Evolutionary conservation across 768 basidiomycete genomes (phyloP), one percentile per base, ranked within the genome.

Genomic region (Mycena capillaripes): DNA sequence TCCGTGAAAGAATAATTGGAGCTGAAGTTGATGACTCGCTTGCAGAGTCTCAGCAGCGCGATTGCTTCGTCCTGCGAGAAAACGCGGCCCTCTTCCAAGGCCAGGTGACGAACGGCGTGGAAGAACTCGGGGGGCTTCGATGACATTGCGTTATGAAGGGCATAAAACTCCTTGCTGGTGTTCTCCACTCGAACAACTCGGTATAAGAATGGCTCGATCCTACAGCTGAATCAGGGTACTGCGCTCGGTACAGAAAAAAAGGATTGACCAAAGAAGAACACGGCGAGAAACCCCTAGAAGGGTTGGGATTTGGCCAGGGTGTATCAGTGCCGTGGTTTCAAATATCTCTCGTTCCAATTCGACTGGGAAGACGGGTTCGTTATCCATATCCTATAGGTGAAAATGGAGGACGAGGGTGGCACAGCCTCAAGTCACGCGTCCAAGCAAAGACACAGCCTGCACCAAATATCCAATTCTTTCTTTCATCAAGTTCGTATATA

Each of bases 271-370:
- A 3, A 53, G 12, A 32, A 40, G 34, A 32, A 65, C 52, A 17
- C 64, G 64, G 19, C 52, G 64, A 16, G 64, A 36, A 17, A 55
- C 64, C 7, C 19, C 50, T 3, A 65, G 27, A 27, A 65, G 52
- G 36, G 36, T 44, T 0, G 38, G 53, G 12, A 65, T 65, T 23
- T 14, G 6, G 1, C 19, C 14, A 14, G 63, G 63, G n/a, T 65
- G 4, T 36, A 65, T 40, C 4, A 40, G 17, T 17, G 50, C 63
- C 17, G 52, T 34, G 11, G 29, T 38, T 32, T 65, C 63, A 25
- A 65, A 65, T 19, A 65, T 21, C 14, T 53, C 50, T 9, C 52
- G 63, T 36, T 42, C 63, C 25, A 65, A 21, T 1, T 65, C 63
- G 10, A 12, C 23, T 1, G 62, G 62, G n/a, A 64, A 40, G n/a